A percentile compares a stretch with the other conserved stretches of the same genome.
phyloP scores from a whole-genome alignment of 2,329 filamentous ascomycete species.

The Penicillium sp. region DNA sequence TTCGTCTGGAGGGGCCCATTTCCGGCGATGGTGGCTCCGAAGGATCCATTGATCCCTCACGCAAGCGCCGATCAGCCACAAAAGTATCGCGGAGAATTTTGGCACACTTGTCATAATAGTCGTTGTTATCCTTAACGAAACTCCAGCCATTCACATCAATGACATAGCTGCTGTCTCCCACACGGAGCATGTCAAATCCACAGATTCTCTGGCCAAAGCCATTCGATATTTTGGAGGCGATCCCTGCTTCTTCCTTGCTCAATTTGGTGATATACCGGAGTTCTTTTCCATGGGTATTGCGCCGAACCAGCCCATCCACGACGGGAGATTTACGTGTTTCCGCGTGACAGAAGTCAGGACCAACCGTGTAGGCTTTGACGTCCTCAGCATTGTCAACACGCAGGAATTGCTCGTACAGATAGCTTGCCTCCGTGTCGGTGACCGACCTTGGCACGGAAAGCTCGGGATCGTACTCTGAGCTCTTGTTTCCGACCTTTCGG shows the following conservation, averaged over 20 bases:
- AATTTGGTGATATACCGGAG: slow-evolving; percentile 91
- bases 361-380: slow-evolving; percentile 98
- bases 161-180: slow-evolving; percentile 88
- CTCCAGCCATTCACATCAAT: slow-evolving; percentile 99
- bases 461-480: slow-evolving; percentile 85
- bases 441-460: slow-evolving; percentile 79
- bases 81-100: slow-evolving; percentile 88
- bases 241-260: slow-evolving; percentile 76
- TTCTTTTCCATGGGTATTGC: slow-evolving; percentile 97
- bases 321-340: slow-evolving; percentile 97
- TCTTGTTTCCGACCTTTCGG: slow-evolving; percentile 98
- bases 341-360: slow-evolving; percentile 88
- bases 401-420: slow-evolving; percentile 97
- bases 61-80: slow-evolving; percentile 68
- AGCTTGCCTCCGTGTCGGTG: slow-evolving; percentile 79
- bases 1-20: slow-evolving; percentile 41
- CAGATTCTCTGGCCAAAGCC: slow-evolving; percentile 95
- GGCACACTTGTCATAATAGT: slow-evolving; percentile 93
- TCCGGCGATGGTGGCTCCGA: slow-evolving; percentile 42
- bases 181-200: slow-evolving; percentile 90
- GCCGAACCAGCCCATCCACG: slow-evolving; percentile 91
- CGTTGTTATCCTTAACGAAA: slow-evolving; percentile 98
- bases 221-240: slow-evolving; percentile 86
- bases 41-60: slow-evolving; percentile 38
- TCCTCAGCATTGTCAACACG: slow-evolving; percentile 96